Base-by-base conservation (phyloP, 306 rosid genomes). In the Alnus rubra region DNA sequence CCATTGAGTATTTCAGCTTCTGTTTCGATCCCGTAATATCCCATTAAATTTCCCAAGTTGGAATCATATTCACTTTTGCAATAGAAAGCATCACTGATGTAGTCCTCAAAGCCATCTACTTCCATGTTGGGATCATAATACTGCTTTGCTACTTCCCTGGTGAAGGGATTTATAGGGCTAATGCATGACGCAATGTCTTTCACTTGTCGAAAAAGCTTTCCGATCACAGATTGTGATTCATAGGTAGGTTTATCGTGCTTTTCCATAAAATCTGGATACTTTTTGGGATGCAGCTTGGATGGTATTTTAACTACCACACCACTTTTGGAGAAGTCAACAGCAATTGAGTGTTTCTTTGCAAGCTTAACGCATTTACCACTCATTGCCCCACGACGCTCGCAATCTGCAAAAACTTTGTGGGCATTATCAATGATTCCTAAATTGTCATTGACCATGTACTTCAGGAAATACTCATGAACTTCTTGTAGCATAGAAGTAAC, bases 1-100 rank as follows among this genome's bases (percentile, higher is more conserved):
- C 97, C 97, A 45, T 96, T 84, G 0, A 94, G 69, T 69, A 94
- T 87, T 80, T 90, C 97, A 28, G 92, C 92, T 81, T 94, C 98
- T 14, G 94, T 89, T 69, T 84, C 84, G 78, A 94, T 85, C 52
- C 94, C 96, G 76, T 90, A 92, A 82, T 81, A 89, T 18, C 86
- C 90, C 93, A 94, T 87, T 31, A 94, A 80, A 79, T 79, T 90
- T 18, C 87, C 80, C 81, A 94, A 69, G 62, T 83, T 92, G 80
- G 53, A 82, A 78, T 94, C 96, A 63, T 94, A 92, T 75, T 78
- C 87, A 65, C 48, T 74, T 76, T 94, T 94, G 92, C 83, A 52
- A 60, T 84, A 77, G 72, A 75, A 60, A 63, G 97, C 97, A 77
- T 92, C 93, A 10, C 83, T 87, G 69, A 92, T 83, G 80, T 90